These are phyloP conservation scores for Zygosaccharomyces bailii DNA, from an alignment of 805 yeast species.

Conservation along the genomic window DNA sequence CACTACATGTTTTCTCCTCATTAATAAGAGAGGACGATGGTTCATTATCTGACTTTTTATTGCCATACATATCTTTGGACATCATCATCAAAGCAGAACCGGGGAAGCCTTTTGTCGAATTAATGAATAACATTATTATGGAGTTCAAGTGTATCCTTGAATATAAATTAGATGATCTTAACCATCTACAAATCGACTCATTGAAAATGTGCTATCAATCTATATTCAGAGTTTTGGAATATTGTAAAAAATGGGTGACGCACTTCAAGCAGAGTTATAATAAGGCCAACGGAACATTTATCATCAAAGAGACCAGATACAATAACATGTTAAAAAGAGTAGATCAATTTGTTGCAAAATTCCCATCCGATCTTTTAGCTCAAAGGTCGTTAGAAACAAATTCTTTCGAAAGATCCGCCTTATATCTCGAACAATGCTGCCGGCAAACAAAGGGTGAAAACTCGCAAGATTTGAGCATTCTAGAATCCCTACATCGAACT, in stretches of 20 bases:
- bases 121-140: slow-evolving; percentile 43
- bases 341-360: slow-evolving; percentile 45
- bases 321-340: slow-evolving; percentile 37
- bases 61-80: slow-evolving; percentile 74
- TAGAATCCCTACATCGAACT: slow-evolving; percentile 61
- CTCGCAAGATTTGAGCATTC: slow-evolving; percentile 27
- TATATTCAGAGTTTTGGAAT: slow-evolving; percentile 76
- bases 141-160: slow-evolving; percentile 64
- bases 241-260: slow-evolving; percentile 71
- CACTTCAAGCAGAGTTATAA: slow-evolving; percentile 38
- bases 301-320: slow-evolving; percentile 25
- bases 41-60: slow-evolving; percentile 60
- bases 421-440: slow-evolving; percentile 77
- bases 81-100: slow-evolving; percentile 52
- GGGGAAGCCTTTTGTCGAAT: slow-evolving; percentile 39
- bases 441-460: slow-evolving; percentile 35
- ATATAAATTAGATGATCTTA: slow-evolving; percentile 42
- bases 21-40: slow-evolving; percentile 68
- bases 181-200: slow-evolving; percentile 56
- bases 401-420: slow-evolving; percentile 81
- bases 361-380: slow-evolving; percentile 73
- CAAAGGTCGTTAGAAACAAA: slow-evolving; percentile 76
- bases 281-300: slow-evolving; percentile 28
- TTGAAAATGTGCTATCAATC: slow-evolving; percentile 65
- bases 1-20: slow-evolving; percentile 61